phyloP scores from a whole-genome alignment of 495 filamentous ascomycete genomes.

The Lasiosphaeria ovina region DNA sequence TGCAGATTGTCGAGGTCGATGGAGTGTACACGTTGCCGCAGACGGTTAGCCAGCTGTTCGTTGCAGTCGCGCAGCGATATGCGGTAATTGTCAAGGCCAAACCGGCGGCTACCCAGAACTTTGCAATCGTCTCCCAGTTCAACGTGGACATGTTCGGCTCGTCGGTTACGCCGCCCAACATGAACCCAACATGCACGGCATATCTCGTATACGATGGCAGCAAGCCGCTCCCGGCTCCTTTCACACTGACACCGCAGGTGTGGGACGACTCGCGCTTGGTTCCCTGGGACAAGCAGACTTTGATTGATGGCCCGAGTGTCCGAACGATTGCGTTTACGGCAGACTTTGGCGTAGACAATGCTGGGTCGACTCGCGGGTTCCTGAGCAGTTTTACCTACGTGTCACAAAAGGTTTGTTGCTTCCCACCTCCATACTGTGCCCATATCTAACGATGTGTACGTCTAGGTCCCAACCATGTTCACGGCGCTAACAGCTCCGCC shows the following conservation, averaged over 20 bases:
- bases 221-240: constrained; percentile 45
- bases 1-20: constrained; percentile 53
- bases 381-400: constrained; percentile 68
- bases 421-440: constrained; percentile 54
- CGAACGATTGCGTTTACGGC: constrained; percentile 41
- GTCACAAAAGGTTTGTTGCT: constrained; percentile 58
- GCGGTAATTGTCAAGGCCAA: constrained; percentile 49
- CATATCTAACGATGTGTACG: neutral
- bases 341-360: constrained; percentile 49
- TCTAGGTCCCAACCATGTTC: constrained; percentile 63
- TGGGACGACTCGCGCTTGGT: constrained; percentile 60
- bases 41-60: constrained; percentile 21
- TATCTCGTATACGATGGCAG: constrained; percentile 58
- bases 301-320: constrained; percentile 9
- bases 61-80: constrained; percentile 59
- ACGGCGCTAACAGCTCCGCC: constrained; percentile 51
- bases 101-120: constrained; percentile 27
- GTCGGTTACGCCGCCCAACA: constrained; percentile 5
- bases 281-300: constrained; percentile 21
- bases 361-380: constrained; percentile 26
- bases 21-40: constrained; percentile 23
- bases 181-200: constrained; percentile 26
- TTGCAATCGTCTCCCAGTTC: constrained; percentile 21
- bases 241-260: constrained; percentile 40
- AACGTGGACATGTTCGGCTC: constrained; percentile 32